A percentile compares a stretch with the other conserved stretches of the same genome.
phyloP scores from a whole-genome alignment of 345 rosid species.

The Lagerstroemia speciosa region DNA sequence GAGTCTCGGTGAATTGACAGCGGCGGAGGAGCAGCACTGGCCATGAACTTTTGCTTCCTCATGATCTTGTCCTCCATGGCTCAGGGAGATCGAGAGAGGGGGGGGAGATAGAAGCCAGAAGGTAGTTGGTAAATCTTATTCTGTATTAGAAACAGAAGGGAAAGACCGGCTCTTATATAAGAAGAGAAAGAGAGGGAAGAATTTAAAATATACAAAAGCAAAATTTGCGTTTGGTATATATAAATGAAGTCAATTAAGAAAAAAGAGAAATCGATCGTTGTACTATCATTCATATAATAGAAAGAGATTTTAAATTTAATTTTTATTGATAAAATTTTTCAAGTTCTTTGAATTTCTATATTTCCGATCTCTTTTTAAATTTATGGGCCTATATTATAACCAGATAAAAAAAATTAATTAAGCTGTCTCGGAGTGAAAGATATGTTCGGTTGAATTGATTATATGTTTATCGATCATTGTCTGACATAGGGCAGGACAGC shows the following conservation, averaged over 20 bases:
- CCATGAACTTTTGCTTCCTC: slow-evolving; percentile 8
- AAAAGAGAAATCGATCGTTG: background rate
- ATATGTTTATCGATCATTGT: too few species aligned
- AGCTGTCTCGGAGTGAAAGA: too few species aligned
- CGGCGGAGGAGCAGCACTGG: slow-evolving; percentile 9
- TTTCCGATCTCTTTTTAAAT: too few species aligned
- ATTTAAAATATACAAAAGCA: background rate
- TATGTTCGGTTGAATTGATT: too few species aligned
- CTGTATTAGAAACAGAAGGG: slow-evolving; percentile 1
- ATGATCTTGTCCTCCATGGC: slow-evolving; percentile 13
- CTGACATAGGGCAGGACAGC: too few species aligned
- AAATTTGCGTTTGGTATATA: background rate
- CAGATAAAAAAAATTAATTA: too few species aligned
- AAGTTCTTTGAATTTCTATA: too few species aligned
- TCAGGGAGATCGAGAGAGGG: background rate
- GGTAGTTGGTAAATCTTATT: background rate
- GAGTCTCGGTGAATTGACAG: slow-evolving; percentile 23
- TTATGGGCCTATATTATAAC: too few species aligned
- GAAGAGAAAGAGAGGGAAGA: background rate
- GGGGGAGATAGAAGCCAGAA: background rate
- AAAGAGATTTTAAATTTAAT: too few species aligned
- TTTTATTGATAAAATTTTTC: too few species aligned
- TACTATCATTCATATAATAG: too few species aligned
- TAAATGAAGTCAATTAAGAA: slow-evolving; percentile 1
- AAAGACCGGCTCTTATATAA: background rate